Percentiles rank a stretch among this genome's conserved stretches.
These are phyloP conservation scores for Xylariaceae sp. DNA, from an alignment of 2,329 filamentous ascomycete genomes.

Conservation along the genomic window DNA sequence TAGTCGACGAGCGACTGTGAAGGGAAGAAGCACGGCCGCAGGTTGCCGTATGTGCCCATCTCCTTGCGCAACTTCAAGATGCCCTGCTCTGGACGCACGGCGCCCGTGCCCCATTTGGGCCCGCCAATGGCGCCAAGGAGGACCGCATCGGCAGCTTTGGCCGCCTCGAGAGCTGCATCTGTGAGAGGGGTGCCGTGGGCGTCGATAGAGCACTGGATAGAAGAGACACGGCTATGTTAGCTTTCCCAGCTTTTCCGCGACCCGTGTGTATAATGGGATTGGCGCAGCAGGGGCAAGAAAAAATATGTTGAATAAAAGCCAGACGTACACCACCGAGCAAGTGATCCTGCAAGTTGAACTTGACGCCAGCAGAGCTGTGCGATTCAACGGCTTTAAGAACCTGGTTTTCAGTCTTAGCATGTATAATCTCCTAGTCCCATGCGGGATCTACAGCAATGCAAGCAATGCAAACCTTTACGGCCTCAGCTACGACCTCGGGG, in stretches of 20 bases:
- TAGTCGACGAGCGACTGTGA: constrained; percentile 77
- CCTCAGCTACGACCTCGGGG: constrained; percentile 82
- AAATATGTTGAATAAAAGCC: neutral
- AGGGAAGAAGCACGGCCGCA: constrained; percentile 93
- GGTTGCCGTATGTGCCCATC: constrained; percentile 90
- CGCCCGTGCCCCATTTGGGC: constrained; percentile 90
- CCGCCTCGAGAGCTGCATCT: constrained; percentile 74
- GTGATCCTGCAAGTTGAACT: constrained; percentile 88
- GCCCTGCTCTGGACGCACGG: constrained; percentile 87
- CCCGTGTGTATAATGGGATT: neutral
- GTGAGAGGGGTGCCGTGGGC: constrained; percentile 74
- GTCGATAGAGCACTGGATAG: constrained; percentile 76
- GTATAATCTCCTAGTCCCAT: neutral
- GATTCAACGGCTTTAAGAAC: constrained; percentile 75
- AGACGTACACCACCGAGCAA: constrained; percentile 69
- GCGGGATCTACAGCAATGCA: neutral
- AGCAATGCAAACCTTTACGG: constrained; percentile 62
- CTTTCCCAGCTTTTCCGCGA: neutral
- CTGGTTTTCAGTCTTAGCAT: constrained; percentile 40
- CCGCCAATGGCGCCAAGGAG: constrained; percentile 92
- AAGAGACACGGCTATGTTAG: constrained; percentile 5
- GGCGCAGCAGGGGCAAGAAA: neutral
- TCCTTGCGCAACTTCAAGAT: constrained; percentile 89
- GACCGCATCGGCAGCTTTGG: constrained; percentile 82
- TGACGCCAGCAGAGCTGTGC: constrained; percentile 60